phyloP scores from a whole-genome alignment of 192 early-diverging fungal genomes.

The Linnemannia elongata region DNA sequence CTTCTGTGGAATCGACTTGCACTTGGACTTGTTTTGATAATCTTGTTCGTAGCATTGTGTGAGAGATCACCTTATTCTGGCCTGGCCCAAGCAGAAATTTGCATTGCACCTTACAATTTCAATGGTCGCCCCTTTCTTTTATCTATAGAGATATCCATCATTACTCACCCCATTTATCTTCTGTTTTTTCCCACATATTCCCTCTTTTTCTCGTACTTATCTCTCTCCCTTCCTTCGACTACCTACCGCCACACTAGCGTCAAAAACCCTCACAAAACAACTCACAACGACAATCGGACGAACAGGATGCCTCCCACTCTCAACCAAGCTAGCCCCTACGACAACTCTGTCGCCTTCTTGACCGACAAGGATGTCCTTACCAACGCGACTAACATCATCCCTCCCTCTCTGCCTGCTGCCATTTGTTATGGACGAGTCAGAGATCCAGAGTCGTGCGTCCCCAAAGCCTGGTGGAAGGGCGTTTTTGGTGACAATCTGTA shows the following conservation, averaged over 20 bases:
- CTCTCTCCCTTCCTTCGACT: not conserved
- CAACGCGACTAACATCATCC: not conserved
- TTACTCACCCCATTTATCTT: not conserved
- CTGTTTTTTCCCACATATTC: not conserved
- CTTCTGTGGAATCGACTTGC: not conserved
- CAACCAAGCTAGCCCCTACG: conserved; percentile 20
- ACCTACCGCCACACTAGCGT: not conserved
- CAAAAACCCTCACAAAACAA: not conserved
- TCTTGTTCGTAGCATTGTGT: not conserved
- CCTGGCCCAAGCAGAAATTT: not conserved
- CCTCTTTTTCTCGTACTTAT: not conserved
- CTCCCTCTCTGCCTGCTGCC: not conserved
- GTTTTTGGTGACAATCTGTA: conserved; percentile 72
- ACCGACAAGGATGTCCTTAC: conserved; percentile 33
- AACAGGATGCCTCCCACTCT: conserved; percentile 3
- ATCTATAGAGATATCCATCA: not conserved
- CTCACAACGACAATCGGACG: not conserved
- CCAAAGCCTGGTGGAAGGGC: conserved; percentile 71
- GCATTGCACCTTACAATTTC: not conserved
- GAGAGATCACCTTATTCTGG: not conserved
- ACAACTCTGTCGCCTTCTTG: conserved; percentile 22
- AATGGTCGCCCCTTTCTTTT: not conserved
- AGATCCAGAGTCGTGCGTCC: conserved; percentile 66
- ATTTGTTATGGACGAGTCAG: conserved; percentile 61
- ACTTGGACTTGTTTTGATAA: not conserved